Percentiles rank a stretch among this genome's conserved stretches.
Conservation (phyloP, 257 asterid genomes). For the Ocimum tenuiflorum region DNA sequence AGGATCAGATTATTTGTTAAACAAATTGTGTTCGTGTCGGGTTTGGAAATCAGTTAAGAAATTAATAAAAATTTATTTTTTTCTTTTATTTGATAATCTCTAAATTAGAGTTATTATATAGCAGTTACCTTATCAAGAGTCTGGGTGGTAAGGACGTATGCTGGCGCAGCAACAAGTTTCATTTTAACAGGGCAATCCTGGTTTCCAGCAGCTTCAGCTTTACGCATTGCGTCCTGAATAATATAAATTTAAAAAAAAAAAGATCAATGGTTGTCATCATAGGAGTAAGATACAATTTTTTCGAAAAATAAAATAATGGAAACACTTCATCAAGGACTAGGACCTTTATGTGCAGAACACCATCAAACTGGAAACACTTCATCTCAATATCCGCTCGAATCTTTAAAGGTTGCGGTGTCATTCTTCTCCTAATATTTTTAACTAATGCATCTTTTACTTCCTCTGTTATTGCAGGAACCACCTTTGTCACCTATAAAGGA, state of each 20-base stretch:
- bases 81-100: no score
- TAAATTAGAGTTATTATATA: background rate
- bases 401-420: conserved; percentile 87
- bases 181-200: conserved; percentile 89
- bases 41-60: no score
- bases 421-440: conserved; percentile 79
- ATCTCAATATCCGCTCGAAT: conserved; percentile 78
- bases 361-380: conserved; percentile 88
- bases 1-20: no score
- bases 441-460: conserved; percentile 73
- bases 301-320: background rate
- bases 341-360: conserved; percentile 92
- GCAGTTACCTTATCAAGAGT: conserved; percentile 71
- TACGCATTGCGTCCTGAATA: conserved; percentile 88
- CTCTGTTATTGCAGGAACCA: conserved; percentile 73
- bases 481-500: conserved; percentile 52
- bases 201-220: conserved; percentile 97
- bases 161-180: conserved; percentile 87
- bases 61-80: no score
- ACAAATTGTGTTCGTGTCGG: no score
- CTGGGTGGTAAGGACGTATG: conserved; percentile 80
- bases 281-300: background rate
- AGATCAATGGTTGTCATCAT: background rate
- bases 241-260: no score
- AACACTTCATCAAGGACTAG: background rate